phyloP scores from a whole-genome alignment of 2,329 filamentous ascomycete genomes.

The Aschersonia sp. region DNA sequence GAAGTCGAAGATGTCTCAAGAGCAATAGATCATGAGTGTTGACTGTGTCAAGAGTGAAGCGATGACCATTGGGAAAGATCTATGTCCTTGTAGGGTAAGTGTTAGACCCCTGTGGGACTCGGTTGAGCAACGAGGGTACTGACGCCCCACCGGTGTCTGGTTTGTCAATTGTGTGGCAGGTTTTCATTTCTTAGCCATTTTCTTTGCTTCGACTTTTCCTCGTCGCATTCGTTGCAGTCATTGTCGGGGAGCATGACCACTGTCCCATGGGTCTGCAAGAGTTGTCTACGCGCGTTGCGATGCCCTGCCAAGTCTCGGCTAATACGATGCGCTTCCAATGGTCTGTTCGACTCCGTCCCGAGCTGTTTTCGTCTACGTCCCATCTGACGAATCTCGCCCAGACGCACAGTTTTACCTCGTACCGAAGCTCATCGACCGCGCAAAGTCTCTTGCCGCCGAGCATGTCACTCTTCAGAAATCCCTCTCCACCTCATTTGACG shows the following conservation, averaged over 20 bases:
- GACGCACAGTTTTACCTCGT: conserved; percentile 23
- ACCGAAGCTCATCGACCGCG: conserved; percentile 43
- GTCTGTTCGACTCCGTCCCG: conserved; percentile 6
- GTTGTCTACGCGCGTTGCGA: conserved; percentile 17
- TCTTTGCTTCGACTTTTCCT: background rate
- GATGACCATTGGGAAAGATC: too few species aligned
- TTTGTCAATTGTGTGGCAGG: too few species aligned
- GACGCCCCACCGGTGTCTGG: too few species aligned
- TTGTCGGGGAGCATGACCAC: conserved; percentile 12
- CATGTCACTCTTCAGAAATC: conserved; percentile 37
- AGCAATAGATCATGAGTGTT: too few species aligned
- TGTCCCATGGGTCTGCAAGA: conserved; percentile 21
- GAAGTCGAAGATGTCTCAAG: too few species aligned
- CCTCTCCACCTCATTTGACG: conserved; percentile 40
- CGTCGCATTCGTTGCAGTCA: background rate
- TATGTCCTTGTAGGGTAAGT: too few species aligned
- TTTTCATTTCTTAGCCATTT: too few species aligned
- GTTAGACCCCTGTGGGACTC: too few species aligned
- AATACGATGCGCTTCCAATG: conserved; percentile 17
- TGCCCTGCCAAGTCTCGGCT: conserved; percentile 12
- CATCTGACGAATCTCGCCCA: background rate
- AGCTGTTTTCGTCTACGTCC: background rate
- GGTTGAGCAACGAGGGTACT: too few species aligned
- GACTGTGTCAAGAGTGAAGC: too few species aligned
- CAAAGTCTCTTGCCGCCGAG: conserved; percentile 41